Evolutionary conservation across 2,329 filamentous ascomycete species (phyloP), one percentile per base, ranked within the genome.

Genomic region (Pseudocercospora pini-densiflorae): DNA sequence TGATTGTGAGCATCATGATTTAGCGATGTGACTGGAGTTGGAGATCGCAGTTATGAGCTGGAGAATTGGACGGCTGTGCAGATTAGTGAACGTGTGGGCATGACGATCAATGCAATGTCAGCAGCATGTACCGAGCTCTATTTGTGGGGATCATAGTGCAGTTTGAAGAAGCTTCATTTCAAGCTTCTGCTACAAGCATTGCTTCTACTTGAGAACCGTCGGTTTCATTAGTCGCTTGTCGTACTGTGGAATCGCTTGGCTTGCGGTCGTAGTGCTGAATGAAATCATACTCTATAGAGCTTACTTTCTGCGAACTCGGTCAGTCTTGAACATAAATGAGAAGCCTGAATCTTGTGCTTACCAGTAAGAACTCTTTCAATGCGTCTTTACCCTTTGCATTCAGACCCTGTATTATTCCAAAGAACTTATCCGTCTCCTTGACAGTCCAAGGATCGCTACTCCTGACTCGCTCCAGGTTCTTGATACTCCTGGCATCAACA

Each of bases 401-500:
- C 61, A 72, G 33, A 16, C 68, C 68, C 49, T 68, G 62, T 16
- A 74, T 40, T 45, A 72, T 67, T 5, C 61, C 60, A 47, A 74
- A 72, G 63, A 74, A 74, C 61, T 70, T 69, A 40, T 74, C 72
- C 31, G 68, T 71, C 14, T 74, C 72, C 55, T 63, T 47, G 14
- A 72, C 72, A 8, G 70, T 74, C 68, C 70, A 71, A n/a, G 72
- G 72, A 64, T 74, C 68, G 3, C 62, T 61, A 33, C 67, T 69
- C 19, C 58, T 45, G 1, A 73, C 68, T 51, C 72, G 57, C 24
- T 72, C 64, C 21, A 73, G 29, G 43, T 74, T 74, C 66, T 71
- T 72, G 59, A 72, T 66, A 9, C 63, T 68, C 12, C 70, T 53
- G 9, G 68, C 66, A 62, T 81, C 79, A 1, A 81, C 75, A 0